A percentile compares a stretch with the other conserved stretches of the same genome.
These are phyloP conservation scores for Curvularia lunata DNA, from an alignment of 2,329 filamentous ascomycete genomes.

Conservation along the genomic window DNA sequence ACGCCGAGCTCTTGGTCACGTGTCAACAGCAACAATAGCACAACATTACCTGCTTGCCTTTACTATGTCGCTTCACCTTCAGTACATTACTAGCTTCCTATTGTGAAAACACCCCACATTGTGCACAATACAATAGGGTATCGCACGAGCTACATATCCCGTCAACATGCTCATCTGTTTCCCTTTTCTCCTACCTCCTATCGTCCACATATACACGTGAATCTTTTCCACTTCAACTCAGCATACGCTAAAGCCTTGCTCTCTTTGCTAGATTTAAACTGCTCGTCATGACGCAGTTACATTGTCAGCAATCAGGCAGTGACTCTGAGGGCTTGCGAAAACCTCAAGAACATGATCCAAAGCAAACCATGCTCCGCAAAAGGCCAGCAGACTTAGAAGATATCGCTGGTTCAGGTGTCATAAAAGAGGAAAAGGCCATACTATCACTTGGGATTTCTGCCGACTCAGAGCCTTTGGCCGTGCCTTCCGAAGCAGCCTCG, in stretches of 20 bases:
- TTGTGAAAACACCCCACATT: not conserved
- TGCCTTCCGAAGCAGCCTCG: constrained; percentile 6
- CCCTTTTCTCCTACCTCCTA: constrained; percentile 19
- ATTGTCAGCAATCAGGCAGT: not conserved
- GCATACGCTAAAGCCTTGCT: not conserved
- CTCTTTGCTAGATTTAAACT: not conserved
- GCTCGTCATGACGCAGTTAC: not conserved
- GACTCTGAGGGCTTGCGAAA: not conserved
- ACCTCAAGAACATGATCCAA: constrained; percentile 3
- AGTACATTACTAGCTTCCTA: not conserved
- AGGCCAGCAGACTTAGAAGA: not conserved
- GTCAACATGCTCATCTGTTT: constrained; percentile 26
- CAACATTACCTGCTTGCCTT: constrained; percentile 9
- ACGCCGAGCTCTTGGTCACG: constrained; percentile 21
- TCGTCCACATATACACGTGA: constrained; percentile 26
- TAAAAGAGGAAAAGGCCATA: not conserved
- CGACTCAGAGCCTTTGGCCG: not conserved
- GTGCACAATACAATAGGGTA: not conserved
- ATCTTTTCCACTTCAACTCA: not conserved
- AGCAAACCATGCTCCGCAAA: constrained; percentile 10
- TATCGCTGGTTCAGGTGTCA: not conserved
- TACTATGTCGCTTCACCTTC: not conserved
- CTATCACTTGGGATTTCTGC: not conserved
- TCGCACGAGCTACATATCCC: not conserved
- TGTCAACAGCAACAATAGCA: constrained; percentile 1